Base-by-base conservation (phyloP, 768 basidiomycete species). In the Thelephora ganbajun region DNA sequence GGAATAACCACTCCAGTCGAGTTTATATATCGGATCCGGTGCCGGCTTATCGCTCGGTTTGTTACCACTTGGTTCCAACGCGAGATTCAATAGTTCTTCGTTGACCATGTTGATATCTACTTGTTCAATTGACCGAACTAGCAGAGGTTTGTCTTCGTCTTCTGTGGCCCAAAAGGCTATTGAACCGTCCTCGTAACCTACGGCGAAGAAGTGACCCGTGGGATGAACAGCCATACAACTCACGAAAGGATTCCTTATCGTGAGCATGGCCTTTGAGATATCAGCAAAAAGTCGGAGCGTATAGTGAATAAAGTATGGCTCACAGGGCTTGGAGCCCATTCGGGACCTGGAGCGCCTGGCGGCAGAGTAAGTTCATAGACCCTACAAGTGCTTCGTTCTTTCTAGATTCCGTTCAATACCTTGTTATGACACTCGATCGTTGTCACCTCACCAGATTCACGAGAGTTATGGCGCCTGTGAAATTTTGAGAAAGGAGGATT, bases 141-240 rank as follows among this genome's bases (percentile, higher is more conserved):
- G 67, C 18, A 94, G 64, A 0, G 89, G 83, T 46, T 76, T 75
- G 48, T 82, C 79, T 51, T 83, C 74, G 53, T 92, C 87, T 41
- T 84, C 79, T 2, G 80, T 64, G 0, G 84, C 79, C 82, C 88
- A 91, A 59, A 92, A 86, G 4, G 81, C 76, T 30, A 94, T 72
- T 45, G 76, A 80, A 6, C 91, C 89, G 60, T 94, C 91, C 14
- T 76, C 69, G 57, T 92, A 74, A 0, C 91, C 90, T 11, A 77
- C 80, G 18, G 76, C 85, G 50, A 94, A 82, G 50, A 88, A 70
- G 50, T 88, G 79, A 0, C 68, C 83, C 33, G 80, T 66, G 5
- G 88, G 86, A 59, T 91, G 79, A 52, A 90, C 68, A 3, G 81
- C 69, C 3, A 91, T 52, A 23, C 77, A 74, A 0, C 83, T 88